Base-by-base conservation (phyloP, 148 eudicot species). In the Diospyros kaki region DNA sequence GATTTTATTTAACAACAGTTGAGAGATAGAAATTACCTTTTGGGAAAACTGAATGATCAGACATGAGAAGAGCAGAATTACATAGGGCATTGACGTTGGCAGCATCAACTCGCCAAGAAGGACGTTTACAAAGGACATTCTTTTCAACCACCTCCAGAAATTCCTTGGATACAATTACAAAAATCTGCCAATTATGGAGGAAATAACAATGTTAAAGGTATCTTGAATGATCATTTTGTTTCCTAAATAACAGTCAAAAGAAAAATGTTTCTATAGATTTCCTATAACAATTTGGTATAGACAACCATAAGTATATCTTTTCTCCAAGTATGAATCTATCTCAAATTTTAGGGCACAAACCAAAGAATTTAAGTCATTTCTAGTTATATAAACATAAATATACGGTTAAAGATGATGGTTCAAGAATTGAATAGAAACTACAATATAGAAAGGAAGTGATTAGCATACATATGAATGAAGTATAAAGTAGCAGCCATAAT, bases 11-110 rank as follows among this genome's bases (percentile, higher is more conserved):
- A 9, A 58, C 58, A 77, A 54, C 28, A 39, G 11, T 50, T 38
- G 62, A 15, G 72, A 64, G 53, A n/a, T n/a, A 66, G 69, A 67
- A 84, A 84, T 82, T 80, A 96, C 99, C 85, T 59, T 69, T 71
- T 44, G 97, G 94, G 60, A 91, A 91, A 79, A 88, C 75, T 73
- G 99, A 89, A 87, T 89, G 98, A 83, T 96, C 99, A 7, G 99
- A 85, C 83, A 96, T 86, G 50, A 96, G 87, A 78, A 88, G 86
- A 76, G 90, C 99, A 17, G 96, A 88, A 79, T 84, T 88, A 76
- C 90, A 77, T 6, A 69, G 73, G 63, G 73, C 79, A 78, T 89
- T 88, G 77, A 89, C 88, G 80, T 84, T 86, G 46, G 99, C 88
- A 69, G 89, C 98, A 80, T 83, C 77, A 75, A 96, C 93, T 78